Base-by-base conservation (phyloP, 192 early-diverging fungal species). In the Coemansia sp. region DNA sequence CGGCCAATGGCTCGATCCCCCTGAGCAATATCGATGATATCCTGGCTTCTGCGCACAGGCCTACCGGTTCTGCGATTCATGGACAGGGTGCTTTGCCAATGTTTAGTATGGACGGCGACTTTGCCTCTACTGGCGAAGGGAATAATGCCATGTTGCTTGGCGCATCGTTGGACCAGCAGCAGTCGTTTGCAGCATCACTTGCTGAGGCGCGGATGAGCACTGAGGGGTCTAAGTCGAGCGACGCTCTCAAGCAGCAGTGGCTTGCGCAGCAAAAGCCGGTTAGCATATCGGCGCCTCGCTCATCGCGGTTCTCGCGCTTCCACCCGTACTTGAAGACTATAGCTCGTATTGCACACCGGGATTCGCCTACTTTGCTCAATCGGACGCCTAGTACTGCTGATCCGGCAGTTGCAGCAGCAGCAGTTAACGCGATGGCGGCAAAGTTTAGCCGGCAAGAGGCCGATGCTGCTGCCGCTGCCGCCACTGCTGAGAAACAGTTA, bases 261-360 rank as follows among this genome's bases (percentile, higher is more conserved):
- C 38, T 69, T 14, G 38, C 24, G 7, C 72, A 71, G 24, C 72
- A 71, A 33, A 76, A 63, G 56, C 59, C 78, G 23, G 39, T 31
- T 34, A 62, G 50, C 13, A 53, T 53, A 3, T 56, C 70, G 14
- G 66, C 74, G 2, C 74, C 70, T 31, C 73, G 79, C 37, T 76
- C 79, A 16, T 77, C 74, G 8, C 73, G 75, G 21, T 77, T 77
- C 31, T 76, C 79, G 58, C 70, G 79, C 31, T 82, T 63, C 60
- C 79, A 82, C n/a, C 79, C 79, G 31, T 82, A 82, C 61, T 65
- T 82, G 24, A 82, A 77, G 63, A 69, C 73, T 18, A 81, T 81
- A 59, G 73, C 66, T 9, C 72, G 78, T 21, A 74, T 74, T 34
- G 78, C 78, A 21, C 73, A 81, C 59, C 58, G 78, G 3, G 73